phyloP scores from a whole-genome alignment of 768 basidiomycete genomes.

The Podaxis sp. region DNA sequence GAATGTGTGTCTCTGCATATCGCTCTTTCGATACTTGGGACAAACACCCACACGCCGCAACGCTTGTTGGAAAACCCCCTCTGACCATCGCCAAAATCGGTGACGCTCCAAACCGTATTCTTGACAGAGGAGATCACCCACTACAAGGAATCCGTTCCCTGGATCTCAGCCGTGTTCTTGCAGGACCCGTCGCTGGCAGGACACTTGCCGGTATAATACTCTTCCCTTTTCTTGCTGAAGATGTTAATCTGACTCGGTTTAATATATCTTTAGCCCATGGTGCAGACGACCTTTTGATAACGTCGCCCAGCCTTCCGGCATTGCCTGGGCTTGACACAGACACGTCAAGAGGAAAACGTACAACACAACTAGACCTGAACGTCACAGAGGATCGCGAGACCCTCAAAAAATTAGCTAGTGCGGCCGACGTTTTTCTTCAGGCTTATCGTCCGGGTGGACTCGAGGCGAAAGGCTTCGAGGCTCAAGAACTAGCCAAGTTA shows the following conservation, averaged over 20 bases:
- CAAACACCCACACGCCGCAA: conserved; percentile 40
- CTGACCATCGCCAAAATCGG: conserved; percentile 42
- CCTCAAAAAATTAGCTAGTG: conserved; percentile 31
- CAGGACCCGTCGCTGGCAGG: conserved; percentile 53
- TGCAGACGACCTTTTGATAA: conserved; percentile 52
- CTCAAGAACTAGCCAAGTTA: too few relatives aligned
- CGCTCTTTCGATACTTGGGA: conserved; percentile 49
- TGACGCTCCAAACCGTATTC: conserved; percentile 36
- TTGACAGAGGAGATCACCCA: conserved; percentile 21
- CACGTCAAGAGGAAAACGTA: conserved; percentile 60
- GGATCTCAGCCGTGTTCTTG: conserved; percentile 57
- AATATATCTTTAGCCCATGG: conserved; percentile 38
- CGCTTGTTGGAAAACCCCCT: conserved; percentile 34
- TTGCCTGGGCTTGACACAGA: conserved; percentile 50
- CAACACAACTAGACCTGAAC: conserved; percentile 53
- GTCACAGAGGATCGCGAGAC: conserved; percentile 22
- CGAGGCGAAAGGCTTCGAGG: too few relatives aligned
- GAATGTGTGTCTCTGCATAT: conserved; percentile 48
- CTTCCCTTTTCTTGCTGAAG: neutral
- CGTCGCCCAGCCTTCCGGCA: conserved; percentile 49
- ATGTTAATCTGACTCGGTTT: neutral
- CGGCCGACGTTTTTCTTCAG: conserved; percentile 45
- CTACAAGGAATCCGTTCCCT: conserved; percentile 48
- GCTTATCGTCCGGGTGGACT: too few relatives aligned
- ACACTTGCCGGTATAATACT: conserved; percentile 45